Percentiles rank a stretch among this genome's conserved stretches.
phyloP scores from a whole-genome alignment of 768 basidiomycete species.

The Leccinum boreale region DNA sequence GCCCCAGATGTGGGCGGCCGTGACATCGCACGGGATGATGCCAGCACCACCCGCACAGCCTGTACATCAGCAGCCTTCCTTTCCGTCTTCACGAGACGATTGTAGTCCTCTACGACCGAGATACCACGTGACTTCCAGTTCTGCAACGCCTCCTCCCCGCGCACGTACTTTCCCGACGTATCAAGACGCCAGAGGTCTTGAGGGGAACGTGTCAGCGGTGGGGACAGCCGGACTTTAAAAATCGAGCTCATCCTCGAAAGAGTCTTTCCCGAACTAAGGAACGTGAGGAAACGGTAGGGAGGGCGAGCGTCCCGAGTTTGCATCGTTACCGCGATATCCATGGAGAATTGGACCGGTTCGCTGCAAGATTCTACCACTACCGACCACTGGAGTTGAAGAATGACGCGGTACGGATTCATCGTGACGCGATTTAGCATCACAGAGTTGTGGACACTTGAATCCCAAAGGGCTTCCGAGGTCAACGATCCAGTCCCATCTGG shows the following conservation, averaged over 20 bases:
- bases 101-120: constrained; percentile 84
- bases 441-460: constrained; percentile 89
- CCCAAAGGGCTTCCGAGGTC: constrained; percentile 78
- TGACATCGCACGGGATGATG: constrained; percentile 43
- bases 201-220: constrained; percentile 81
- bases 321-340: constrained; percentile 85
- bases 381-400: constrained; percentile 74
- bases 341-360: constrained; percentile 84
- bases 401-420: constrained; percentile 67
- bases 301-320: constrained; percentile 81
- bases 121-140: constrained; percentile 88
- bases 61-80: constrained; percentile 84
- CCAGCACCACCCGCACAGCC: constrained; percentile 76
- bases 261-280: constrained; percentile 76
- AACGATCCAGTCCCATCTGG: constrained; percentile 80
- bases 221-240: constrained; percentile 77
- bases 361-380: constrained; percentile 80
- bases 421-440: constrained; percentile 84
- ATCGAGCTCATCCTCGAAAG: constrained; percentile 78
- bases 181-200: constrained; percentile 93
- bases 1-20: constrained; percentile 50
- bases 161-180: constrained; percentile 92
- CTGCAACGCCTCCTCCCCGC: constrained; percentile 82
- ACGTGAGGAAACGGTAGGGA: constrained; percentile 70
- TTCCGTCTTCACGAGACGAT: constrained; percentile 67